Percentiles rank a stretch among this genome's conserved stretches.
phyloP scores from a whole-genome alignment of 768 basidiomycete genomes.

The Candolleomyces efflorescens region DNA sequence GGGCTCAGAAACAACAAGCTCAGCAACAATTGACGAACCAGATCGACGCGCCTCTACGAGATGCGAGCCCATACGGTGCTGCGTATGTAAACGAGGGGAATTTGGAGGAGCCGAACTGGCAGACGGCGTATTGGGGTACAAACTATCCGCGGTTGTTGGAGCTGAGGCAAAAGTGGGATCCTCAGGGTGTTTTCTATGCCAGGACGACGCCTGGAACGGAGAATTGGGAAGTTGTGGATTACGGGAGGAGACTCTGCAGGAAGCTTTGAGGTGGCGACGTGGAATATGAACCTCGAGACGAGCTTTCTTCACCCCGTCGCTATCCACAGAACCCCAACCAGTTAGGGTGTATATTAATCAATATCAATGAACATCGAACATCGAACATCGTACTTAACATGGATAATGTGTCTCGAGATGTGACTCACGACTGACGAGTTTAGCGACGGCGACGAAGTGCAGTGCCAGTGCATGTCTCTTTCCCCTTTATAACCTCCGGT shows the following conservation, averaged over 20 bases:
- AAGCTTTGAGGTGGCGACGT: too few relatives aligned
- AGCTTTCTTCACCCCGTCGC: too few relatives aligned
- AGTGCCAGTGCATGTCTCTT: too few relatives aligned
- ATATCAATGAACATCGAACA: too few relatives aligned
- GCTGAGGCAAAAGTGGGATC: conserved; percentile 6
- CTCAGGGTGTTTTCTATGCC: conserved; percentile 3
- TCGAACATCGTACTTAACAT: too few relatives aligned
- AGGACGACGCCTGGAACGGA: conserved; percentile 6
- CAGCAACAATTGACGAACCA: conserved; percentile 8
- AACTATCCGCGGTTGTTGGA: conserved; percentile 9
- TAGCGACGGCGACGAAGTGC: too few relatives aligned
- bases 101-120: conserved; percentile 12
- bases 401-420: too few relatives aligned
- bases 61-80: conserved; percentile 9
- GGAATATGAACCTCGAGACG: too few relatives aligned
- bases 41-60: conserved; percentile 6
- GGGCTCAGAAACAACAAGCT: conserved; percentile 1
- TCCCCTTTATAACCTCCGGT: too few relatives aligned
- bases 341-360: too few relatives aligned
- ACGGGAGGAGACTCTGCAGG: conserved; percentile 2
- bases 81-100: conserved; percentile 11
- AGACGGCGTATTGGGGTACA: conserved; percentile 11
- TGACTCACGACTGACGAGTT: too few relatives aligned
- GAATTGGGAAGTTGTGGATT: conserved; percentile 4
- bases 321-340: too few relatives aligned